Base-by-base conservation (phyloP, 2,329 filamentous ascomycete genomes). In the Harringtonia aguacate region DNA sequence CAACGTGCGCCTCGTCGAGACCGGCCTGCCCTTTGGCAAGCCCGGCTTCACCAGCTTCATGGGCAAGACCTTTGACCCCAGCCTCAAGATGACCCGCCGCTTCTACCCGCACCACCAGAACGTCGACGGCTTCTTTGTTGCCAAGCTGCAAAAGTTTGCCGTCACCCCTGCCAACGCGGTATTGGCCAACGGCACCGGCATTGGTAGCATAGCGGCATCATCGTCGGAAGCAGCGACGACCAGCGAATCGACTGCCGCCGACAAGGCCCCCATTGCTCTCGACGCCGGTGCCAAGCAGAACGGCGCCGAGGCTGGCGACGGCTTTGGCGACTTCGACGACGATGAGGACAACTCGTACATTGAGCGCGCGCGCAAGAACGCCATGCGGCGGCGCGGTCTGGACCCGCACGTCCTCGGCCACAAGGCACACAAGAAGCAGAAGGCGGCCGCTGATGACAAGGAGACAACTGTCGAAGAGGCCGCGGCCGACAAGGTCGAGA, bases 81-180 rank as follows among this genome's bases (percentile, higher is more conserved):
- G 78, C 53, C 78, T 98, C 69, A 85, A 83, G 58, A 70, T 89
- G 60, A 89, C 88, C 15, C 73, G 86, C 51, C 73, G 89, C 45
- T 95, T 87, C 69, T 95, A 94, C 65, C 87, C 88, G 1, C 87
- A 95, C 61, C 95, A 95, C 52, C 48, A 52, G 17, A 51, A 53
- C 66, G 88, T 98, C 29, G 92, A 57, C 61, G 92, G 92, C 51
- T 98, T 98, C 79, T 98, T 88, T 61, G 92, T 98, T 49, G 86
- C 88, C 57, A 98, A 98, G 65, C 84, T 98, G 67, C 89, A 94
- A 66, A 98, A 98, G 74, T 78, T 78, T 15, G 90, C 79, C 0
- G 84, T 86, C 4, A 86, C 84, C 34, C 81, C 85, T 1, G 66
- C 72, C 45, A 77, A 75, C 43, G 70, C 73, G 3, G 67, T 73